Base-by-base conservation (phyloP, 768 basidiomycete genomes). In the Kwoniella pini region DNA sequence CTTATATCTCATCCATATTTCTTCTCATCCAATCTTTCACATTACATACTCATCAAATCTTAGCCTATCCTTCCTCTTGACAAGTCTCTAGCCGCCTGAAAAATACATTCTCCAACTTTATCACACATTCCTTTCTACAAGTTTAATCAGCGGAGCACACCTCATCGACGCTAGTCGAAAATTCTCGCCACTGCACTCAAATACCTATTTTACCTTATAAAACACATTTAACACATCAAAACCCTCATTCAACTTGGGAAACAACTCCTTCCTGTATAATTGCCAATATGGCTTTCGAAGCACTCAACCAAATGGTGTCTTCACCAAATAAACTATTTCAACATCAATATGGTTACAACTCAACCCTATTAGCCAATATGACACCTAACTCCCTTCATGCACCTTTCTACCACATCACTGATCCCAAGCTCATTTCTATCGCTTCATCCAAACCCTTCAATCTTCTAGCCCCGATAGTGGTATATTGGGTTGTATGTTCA, bases 401-500 rank as follows among this genome's bases (percentile, higher is more conserved):
- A 39, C 81, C 82, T 1, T 68, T 79, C 70, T 83, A 83, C 75
- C 75, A 80, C 62, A 69, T 76, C 9, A 42, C 66, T 10, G 56
- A 70, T 1, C 60, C 73, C 5, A 73, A 76, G 2, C 59, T 82
- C 49, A 48, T 93, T 27, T 76, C 80, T 31, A 69, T 64, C 44
- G 63, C 94, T 51, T 82, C 88, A 1, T 95, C 98, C 80, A 81
- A 85, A 62, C 66, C 83, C 64, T 80, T 94, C 24, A 84, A 90
- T 17, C 81, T 95, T 45, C 82, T 85, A 3, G 83, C 86, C 1
- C 95, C 95, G 0, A 71, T 97, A 54, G 59, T 88, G 55, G 86
- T 85, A 3, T 97, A 98, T 81, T 99, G 96, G 95, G 65, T 79
- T 1, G 77, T 87, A 40, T 91, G 91, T 2, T 80, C 88, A 50